Evolutionary conservation across 2,329 filamentous ascomycete genomes (phyloP).

Genomic region (Beauveria bassiana): DNA sequence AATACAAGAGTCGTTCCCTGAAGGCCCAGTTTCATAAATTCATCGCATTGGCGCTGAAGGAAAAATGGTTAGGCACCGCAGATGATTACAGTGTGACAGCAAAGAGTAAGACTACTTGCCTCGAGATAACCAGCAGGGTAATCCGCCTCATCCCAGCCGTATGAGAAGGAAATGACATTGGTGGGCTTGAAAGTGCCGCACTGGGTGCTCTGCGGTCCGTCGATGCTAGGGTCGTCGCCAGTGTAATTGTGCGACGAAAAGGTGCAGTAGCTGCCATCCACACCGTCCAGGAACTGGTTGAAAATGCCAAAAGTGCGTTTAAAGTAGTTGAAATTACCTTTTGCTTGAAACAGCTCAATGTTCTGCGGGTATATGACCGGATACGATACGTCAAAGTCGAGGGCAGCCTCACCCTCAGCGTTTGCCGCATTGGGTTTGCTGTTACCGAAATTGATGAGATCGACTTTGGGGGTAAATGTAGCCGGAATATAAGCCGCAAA

Average conservation of each 20-base stretch:
- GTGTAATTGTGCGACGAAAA: conserved; percentile 29
- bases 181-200: conserved; percentile 19
- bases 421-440: conserved; percentile 10
- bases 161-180: conserved; percentile 32
- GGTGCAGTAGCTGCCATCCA: conserved; percentile 46
- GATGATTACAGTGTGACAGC: not conserved
- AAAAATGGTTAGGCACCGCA: not conserved
- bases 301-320: conserved; percentile 19
- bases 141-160: conserved; percentile 38
- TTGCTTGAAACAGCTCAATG: conserved; percentile 11
- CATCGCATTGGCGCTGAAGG: conserved; percentile 28
- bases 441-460: conserved; percentile 20
- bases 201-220: conserved; percentile 38
- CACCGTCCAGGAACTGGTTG: conserved; percentile 43
- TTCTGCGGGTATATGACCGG: too few species aligned
- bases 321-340: conserved; percentile 12
- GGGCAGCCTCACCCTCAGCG: conserved; percentile 32
- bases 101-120: not conserved
- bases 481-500: conserved; percentile 27
- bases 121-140: conserved; percentile 34
- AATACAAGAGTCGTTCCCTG: conserved; percentile 34
- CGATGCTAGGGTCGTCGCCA: conserved; percentile 34
- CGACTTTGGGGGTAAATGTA: conserved; percentile 28
- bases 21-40: conserved; percentile 39
- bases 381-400: conserved; percentile 25